Base-by-base conservation (phyloP, 2,329 filamentous ascomycete species). In the Metarhizium robertsii region DNA sequence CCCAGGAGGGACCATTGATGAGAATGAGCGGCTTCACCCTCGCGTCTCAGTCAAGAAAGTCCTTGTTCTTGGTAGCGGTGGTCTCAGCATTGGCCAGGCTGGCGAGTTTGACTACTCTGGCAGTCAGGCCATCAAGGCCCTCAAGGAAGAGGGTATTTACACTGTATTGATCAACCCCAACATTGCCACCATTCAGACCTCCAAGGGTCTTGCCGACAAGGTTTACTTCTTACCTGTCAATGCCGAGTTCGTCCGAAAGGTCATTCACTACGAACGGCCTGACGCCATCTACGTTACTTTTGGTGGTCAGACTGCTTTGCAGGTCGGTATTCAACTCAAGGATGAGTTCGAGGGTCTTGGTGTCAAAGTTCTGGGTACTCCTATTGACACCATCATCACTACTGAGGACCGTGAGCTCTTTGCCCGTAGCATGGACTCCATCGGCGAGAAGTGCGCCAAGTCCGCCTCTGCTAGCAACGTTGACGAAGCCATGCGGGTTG, bases 61-160 rank as follows among this genome's bases (percentile, higher is more conserved):
- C 14, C 83, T 99, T 56, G 87, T 99, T 32, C 83, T 99, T 53
- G 94, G 94, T 59, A 92, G 88, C 73, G 94, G 94, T 73, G 94
- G 94, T 73, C 81, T 99, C 60, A 95, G 90, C 71, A 99, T 99
- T 71, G 94, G 94, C 14, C 94, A 99, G 72, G 94, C 94, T 61
- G 94, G 94, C 71, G 94, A 99, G 72, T 99, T 99, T 63, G 94
- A 99, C 70, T 99, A 99, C 77, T 97, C 94, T 54, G 94, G 94
- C 60, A 95, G 89, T 71, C 94, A 99, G 73, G 94, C 92, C 49
- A 97, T 99, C 79, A 99, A 99, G 78, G 94, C 94, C 42, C 70
- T 99, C 65, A 97, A 97, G 74, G 88, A 97, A 71, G 94, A 97
- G 74, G 92, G 92, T 58, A 96, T 97, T 65, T 97, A 96, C 77